These are phyloP conservation scores for Capronia coronata DNA, from an alignment of 2,329 filamentous ascomycete genomes.

Conservation along the genomic window DNA sequence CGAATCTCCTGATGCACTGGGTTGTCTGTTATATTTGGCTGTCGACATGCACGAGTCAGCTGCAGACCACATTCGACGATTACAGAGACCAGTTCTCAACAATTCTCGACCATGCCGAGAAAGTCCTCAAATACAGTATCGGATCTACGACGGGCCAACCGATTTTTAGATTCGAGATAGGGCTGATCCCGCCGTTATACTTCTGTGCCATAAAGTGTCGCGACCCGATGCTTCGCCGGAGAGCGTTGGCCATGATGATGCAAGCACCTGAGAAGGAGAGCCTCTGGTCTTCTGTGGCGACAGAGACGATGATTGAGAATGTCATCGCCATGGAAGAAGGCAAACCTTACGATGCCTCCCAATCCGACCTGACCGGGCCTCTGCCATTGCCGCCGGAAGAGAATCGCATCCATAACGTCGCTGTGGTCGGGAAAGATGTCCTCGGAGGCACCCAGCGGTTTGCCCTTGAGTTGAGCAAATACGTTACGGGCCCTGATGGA, in stretches of 20 bases:
- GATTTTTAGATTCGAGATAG: conserved; percentile 29
- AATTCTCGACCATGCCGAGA: conserved; percentile 13
- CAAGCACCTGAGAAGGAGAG: conserved; percentile 15
- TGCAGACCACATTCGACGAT: conserved; percentile 15
- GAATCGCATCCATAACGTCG: conserved; percentile 9
- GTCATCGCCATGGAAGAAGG: conserved; percentile 16
- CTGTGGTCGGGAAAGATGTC: conserved; percentile 4
- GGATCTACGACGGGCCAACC: neutral
- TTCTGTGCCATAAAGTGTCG: conserved; percentile 35
- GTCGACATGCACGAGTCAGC: conserved; percentile 3
- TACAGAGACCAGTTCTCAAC: conserved; percentile 11
- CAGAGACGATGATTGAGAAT: conserved; percentile 11
- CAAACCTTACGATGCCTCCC: neutral
- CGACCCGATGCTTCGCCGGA: conserved; percentile 29
- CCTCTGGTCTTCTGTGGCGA: conserved; percentile 16
- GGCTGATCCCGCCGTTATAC: conserved; percentile 32
- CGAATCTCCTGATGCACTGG: conserved; percentile 21
- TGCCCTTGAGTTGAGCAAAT: conserved; percentile 11
- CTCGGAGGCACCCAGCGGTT: conserved; percentile 4
- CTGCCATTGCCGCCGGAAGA: conserved; percentile 10
- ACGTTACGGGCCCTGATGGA: neutral
- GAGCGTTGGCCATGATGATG: conserved; percentile 23
- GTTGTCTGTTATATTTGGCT: conserved; percentile 18
- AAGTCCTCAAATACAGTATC: conserved; percentile 3
- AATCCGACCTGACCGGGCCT: neutral